A percentile compares a stretch with the other conserved stretches of the same genome.
phyloP scores from a whole-genome alignment of 1,139 yeast species.

The Hansenula anomala region DNA sequence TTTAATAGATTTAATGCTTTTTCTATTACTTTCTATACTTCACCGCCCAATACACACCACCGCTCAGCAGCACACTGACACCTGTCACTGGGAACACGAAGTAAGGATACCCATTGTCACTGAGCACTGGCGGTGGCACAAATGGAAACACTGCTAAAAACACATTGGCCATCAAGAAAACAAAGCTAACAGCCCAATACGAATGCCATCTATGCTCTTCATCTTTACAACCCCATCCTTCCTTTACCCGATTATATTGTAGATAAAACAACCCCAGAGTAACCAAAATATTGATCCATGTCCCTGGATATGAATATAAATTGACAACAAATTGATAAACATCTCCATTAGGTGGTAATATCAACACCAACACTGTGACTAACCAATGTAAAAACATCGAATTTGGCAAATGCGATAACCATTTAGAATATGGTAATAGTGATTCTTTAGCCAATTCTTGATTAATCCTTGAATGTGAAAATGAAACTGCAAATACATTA shows the following conservation, averaged over 20 bases:
- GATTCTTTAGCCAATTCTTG: slow-evolving; percentile 43
- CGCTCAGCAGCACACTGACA: slow-evolving; percentile 39
- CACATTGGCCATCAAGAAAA: slow-evolving; percentile 45
- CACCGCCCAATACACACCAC: slow-evolving; percentile 37
- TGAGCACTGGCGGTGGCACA: slow-evolving; percentile 40
- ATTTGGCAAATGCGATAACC: slow-evolving; percentile 26
- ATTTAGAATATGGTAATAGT: slow-evolving; percentile 38
- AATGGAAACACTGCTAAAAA: slow-evolving; percentile 55
- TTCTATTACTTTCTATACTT: neutral
- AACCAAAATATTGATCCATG: slow-evolving; percentile 43
- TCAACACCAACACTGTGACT: slow-evolving; percentile 39
- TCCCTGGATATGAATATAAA: slow-evolving; percentile 46
- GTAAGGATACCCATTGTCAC: slow-evolving; percentile 36
- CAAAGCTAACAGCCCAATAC: slow-evolving; percentile 21
- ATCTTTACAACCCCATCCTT: slow-evolving; percentile 28
- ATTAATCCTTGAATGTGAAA: slow-evolving; percentile 46
- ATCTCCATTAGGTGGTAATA: slow-evolving; percentile 43
- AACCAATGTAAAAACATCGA: slow-evolving; percentile 41
- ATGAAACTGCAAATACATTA: slow-evolving; percentile 47
- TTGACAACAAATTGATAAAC: slow-evolving; percentile 46
- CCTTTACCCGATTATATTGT: slow-evolving; percentile 28
- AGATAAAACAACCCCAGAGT: slow-evolving; percentile 39
- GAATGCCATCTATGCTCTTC: slow-evolving; percentile 20
- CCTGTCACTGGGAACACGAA: slow-evolving; percentile 58
- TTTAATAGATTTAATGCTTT: no score